Conservation (phyloP, 225 moss, liverwort and hornwort genomes). For the Asterella californica region DNA sequence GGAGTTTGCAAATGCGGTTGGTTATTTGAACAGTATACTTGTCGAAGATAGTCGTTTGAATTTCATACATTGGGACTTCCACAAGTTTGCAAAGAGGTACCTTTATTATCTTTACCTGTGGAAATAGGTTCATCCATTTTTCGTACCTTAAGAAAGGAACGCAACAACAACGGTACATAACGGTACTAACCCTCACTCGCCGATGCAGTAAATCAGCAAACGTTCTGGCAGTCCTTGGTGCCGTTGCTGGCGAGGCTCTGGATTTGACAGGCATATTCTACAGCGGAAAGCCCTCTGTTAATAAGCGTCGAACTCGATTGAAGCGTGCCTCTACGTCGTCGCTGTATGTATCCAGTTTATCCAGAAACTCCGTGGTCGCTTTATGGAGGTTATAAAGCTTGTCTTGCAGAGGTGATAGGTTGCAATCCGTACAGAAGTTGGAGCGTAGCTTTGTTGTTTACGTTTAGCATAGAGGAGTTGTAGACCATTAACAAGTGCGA, state of each 20-base stretch:
- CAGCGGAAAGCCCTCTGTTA: constrained; percentile 60
- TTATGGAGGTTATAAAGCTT: not conserved
- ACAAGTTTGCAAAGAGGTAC: constrained; percentile 88
- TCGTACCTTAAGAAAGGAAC: not conserved
- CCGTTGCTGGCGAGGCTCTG: constrained; percentile 72
- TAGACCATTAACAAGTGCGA: not conserved
- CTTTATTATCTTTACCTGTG: not conserved
- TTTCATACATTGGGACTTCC: constrained; percentile 95
- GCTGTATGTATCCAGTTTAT: constrained; percentile 36
- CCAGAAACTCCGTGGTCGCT: not conserved
- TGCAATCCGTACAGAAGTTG: not conserved
- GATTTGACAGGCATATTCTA: constrained; percentile 93
- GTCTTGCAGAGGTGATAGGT: not conserved
- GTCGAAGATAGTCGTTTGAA: constrained; percentile 51
- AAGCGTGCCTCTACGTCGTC: constrained; percentile 50
- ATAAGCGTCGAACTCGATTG: constrained; percentile 54
- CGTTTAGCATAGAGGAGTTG: not conserved
- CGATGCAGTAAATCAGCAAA: constrained; percentile 75
- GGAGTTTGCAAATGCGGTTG: constrained; percentile 82
- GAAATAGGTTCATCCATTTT: not conserved
- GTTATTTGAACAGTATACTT: constrained; percentile 64
- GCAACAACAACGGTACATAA: not conserved
- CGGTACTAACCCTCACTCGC: not conserved
- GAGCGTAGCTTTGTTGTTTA: not conserved
- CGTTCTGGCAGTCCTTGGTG: constrained; percentile 79